Conservation (phyloP, 306 rosid species). For the Casuarina equisetifolia region DNA sequence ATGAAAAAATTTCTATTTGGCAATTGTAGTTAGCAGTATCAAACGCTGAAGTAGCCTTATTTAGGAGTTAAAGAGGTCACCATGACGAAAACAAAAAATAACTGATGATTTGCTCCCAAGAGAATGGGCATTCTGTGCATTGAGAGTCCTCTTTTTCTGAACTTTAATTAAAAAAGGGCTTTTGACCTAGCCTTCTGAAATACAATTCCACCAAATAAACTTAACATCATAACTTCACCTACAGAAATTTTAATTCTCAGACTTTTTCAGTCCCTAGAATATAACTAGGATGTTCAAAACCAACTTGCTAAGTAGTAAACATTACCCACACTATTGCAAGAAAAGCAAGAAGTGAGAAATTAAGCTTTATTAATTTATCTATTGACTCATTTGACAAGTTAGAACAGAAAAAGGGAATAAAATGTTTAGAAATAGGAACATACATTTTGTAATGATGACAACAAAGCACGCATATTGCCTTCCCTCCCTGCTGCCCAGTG, state of each 20-base stretch:
- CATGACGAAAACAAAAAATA: neutral
- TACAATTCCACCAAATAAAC: neutral
- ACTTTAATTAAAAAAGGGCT: neutral
- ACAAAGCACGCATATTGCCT: conserved; percentile 88
- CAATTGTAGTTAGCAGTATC: neutral
- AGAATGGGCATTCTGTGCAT: neutral
- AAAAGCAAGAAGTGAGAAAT: neutral
- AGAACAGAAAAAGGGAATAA: neutral
- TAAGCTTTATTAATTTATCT: neutral
- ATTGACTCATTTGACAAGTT: neutral
- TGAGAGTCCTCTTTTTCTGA: neutral
- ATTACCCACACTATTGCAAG: neutral
- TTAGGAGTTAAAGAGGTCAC: neutral
- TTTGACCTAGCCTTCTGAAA: neutral
- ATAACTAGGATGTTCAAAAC: neutral
- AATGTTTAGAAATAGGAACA: conserved; percentile 15
- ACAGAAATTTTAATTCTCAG: neutral
- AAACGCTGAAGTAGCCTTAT: neutral
- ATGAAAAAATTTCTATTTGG: neutral
- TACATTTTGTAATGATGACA: conserved; percentile 74
- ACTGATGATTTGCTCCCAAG: neutral
- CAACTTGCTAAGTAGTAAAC: neutral
- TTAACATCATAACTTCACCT: neutral
- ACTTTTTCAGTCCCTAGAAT: neutral
- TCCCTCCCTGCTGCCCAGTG: conserved; percentile 91